Percentiles rank a stretch among this genome's conserved stretches.
phyloP scores from a whole-genome alignment of 2,329 filamentous ascomycete genomes.

The Colletotrichum spaethianum region DNA sequence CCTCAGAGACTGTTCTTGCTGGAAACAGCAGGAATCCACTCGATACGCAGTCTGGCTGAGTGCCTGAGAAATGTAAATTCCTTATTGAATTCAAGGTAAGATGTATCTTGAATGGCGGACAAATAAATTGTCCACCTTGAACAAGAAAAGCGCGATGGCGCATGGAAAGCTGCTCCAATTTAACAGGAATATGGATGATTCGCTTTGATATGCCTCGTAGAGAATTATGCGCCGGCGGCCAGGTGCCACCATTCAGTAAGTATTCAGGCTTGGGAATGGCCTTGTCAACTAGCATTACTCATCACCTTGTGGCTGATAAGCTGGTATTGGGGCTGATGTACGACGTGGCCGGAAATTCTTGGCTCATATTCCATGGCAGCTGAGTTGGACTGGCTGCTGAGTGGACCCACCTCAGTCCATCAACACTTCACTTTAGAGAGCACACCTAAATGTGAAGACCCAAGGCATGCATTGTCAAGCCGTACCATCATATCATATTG shows the following conservation, averaged over 20 bases:
- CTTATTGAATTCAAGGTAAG: too few species aligned
- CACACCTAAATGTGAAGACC: background rate
- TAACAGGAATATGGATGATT: background rate
- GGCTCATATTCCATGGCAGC: background rate
- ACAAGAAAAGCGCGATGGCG: background rate
- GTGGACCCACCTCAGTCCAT: too few species aligned
- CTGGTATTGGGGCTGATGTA: background rate
- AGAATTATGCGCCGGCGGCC: background rate
- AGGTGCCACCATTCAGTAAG: background rate
- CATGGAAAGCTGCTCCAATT: too few species aligned
- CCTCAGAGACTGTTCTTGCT: background rate
- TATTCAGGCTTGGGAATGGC: background rate
- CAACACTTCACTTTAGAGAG: background rate
- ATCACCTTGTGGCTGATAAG: background rate
- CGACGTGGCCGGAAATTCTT: background rate
- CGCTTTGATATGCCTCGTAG: background rate
- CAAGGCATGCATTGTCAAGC: background rate
- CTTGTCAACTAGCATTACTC: background rate
- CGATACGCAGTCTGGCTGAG: background rate
- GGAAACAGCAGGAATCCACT: too few species aligned
- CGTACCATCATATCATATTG: background rate
- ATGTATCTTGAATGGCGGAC: too few species aligned
- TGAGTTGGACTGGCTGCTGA: background rate
- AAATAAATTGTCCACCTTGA: too few species aligned
- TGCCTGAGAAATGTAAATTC: too few species aligned